Conservation (phyloP, 2,329 filamentous ascomycete genomes). For the Aspergillus luchuensis region DNA sequence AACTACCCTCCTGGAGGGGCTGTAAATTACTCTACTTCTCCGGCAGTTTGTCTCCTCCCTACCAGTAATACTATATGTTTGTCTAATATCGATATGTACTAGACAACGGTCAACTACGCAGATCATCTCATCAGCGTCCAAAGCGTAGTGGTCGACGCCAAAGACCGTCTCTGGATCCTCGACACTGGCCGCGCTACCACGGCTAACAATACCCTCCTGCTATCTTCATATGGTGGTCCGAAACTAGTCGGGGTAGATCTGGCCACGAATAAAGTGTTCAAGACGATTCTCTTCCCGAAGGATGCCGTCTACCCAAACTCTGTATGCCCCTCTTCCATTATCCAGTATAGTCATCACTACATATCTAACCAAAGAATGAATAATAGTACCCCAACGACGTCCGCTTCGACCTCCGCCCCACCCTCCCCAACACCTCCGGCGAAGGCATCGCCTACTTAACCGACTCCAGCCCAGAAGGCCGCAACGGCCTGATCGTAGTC, state of each 20-base stretch:
- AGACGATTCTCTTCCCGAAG: neutral
- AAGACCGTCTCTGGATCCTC: neutral
- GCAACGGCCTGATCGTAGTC: neutral
- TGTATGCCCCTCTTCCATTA: too few relatives aligned
- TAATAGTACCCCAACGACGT: neutral
- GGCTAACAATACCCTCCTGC: neutral
- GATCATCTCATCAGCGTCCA: neutral
- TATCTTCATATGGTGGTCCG: neutral
- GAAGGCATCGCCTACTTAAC: neutral
- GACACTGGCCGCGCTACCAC: neutral
- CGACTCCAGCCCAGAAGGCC: neutral
- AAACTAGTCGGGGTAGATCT: neutral
- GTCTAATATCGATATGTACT: neutral
- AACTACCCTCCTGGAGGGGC: neutral
- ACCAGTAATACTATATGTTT: neutral
- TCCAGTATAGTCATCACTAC: too few relatives aligned
- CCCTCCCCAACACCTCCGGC: neutral
- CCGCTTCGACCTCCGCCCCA: neutral
- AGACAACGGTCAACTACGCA: neutral
- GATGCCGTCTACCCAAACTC: neutral
- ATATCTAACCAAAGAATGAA: neutral
- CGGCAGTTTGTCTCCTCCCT: neutral
- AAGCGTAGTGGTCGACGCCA: neutral
- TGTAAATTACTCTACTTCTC: neutral
- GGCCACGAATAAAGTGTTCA: neutral